Percentiles rank a stretch among this genome's conserved stretches.
These are phyloP conservation scores for Aspergillus tubingensis DNA, from an alignment of 2,329 filamentous ascomycete genomes.

Conservation along the genomic window DNA sequence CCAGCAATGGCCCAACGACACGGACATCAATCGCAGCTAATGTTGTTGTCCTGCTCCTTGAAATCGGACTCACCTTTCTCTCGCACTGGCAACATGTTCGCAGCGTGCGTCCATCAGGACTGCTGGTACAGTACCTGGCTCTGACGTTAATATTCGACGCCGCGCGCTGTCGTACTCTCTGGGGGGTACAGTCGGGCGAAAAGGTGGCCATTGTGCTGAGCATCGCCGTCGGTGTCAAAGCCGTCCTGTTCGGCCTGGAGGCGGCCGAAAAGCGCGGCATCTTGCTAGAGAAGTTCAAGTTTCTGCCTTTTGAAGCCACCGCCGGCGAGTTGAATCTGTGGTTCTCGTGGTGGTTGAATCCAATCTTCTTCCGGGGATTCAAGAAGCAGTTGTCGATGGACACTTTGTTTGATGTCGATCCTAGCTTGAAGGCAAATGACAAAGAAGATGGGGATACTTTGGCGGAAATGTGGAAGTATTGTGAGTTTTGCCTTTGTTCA, in stretches of 20 bases:
- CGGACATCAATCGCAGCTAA: background rate
- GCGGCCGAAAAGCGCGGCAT: background rate
- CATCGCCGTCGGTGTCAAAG: background rate
- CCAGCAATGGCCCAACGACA: background rate
- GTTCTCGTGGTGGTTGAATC: background rate
- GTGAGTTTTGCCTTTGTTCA: background rate
- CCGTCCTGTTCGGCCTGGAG: background rate
- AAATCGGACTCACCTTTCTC: background rate
- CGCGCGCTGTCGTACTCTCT: background rate
- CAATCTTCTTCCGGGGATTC: background rate
- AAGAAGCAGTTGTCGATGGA: background rate
- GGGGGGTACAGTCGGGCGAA: background rate
- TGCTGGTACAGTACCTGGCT: background rate
- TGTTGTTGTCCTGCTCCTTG: background rate
- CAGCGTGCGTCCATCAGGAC: background rate
- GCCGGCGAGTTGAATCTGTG: background rate
- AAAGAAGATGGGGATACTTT: background rate
- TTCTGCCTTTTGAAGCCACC: background rate
- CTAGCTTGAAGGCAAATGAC: background rate
- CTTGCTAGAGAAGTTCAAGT: background rate
- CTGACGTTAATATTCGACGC: background rate
- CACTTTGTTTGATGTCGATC: background rate
- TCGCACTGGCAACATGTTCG: background rate
- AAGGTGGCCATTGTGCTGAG: background rate
- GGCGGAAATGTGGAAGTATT: background rate